Evolutionary conservation across 1,284 basidiomycete genomes (phyloP).

Genomic region (Agaricales sp.): DNA sequence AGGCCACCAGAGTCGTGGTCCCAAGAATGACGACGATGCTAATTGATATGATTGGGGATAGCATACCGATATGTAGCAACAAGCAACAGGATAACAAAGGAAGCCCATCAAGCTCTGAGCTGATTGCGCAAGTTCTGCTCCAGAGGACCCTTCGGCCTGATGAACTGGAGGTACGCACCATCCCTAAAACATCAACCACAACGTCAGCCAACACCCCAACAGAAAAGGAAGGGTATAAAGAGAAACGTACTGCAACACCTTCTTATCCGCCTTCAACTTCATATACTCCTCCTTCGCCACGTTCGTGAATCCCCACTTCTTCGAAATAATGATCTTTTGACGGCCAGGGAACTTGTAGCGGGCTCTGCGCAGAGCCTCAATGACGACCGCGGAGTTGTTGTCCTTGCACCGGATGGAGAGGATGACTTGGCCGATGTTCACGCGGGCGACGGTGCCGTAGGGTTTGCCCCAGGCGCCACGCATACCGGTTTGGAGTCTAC

Average conservation of each 20-base stretch:
- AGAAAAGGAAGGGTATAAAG: constrained; percentile 2
- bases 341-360: constrained; percentile 99
- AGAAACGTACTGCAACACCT: constrained; percentile 69
- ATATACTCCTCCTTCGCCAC: constrained; percentile 88
- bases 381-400: constrained; percentile 77
- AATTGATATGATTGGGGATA: no score
- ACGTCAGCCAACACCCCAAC: constrained; percentile 14
- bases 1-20: no score
- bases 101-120: constrained; percentile 49
- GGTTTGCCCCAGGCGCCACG: constrained; percentile 99
- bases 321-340: constrained; percentile 97
- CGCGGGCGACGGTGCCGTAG: constrained; percentile 91
- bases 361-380: constrained; percentile 94
- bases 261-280: constrained; percentile 83
- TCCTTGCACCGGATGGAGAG: constrained; percentile 95
- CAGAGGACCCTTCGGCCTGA: constrained; percentile 79
- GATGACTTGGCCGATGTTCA: constrained; percentile 96
- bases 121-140: constrained; percentile 81
- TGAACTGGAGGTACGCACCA: constrained; percentile 83
- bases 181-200: constrained; percentile 38
- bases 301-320: constrained; percentile 98
- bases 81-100: constrained; percentile 11
- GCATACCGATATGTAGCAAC: constrained; percentile 9
- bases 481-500: constrained; percentile 96
- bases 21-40: no score